phyloP scores from a whole-genome alignment of 2,329 filamentous ascomycete genomes.

The Verticillium tricorpus region DNA sequence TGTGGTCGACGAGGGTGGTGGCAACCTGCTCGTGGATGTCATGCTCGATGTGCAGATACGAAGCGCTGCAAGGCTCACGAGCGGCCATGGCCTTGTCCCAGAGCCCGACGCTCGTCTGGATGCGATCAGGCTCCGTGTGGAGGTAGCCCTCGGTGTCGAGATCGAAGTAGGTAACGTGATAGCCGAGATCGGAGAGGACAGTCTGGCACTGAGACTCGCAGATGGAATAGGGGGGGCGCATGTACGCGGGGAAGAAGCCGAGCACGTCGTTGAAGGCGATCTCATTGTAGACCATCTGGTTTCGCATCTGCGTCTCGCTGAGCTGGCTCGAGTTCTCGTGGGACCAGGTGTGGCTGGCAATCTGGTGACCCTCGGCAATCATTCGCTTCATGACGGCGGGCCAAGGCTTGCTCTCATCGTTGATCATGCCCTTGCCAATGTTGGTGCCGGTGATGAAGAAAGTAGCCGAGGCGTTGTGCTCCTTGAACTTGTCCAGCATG shows the following conservation, averaged over 20 bases:
- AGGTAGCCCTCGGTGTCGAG: slow-evolving; percentile 23
- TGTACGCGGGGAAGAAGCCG: slow-evolving; percentile 41
- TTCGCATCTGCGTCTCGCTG: slow-evolving; percentile 23
- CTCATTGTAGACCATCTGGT: slow-evolving; percentile 41
- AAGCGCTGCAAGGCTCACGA: slow-evolving; percentile 20
- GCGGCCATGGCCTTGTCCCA: slow-evolving; percentile 26
- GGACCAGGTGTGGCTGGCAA: slow-evolving; percentile 43
- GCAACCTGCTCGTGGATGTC: slow-evolving; percentile 40
- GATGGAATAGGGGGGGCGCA: slow-evolving; percentile 23
- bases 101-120: slow-evolving; percentile 24
- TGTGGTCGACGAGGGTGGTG: slow-evolving; percentile 33
- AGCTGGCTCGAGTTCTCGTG: slow-evolving; percentile 35
- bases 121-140: slow-evolving; percentile 11
- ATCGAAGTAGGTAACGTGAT: slow-evolving; percentile 12
- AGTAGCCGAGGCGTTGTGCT: slow-evolving; percentile 25
- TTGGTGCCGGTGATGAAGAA: slow-evolving; percentile 31
- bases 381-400: slow-evolving; percentile 32
- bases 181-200: slow-evolving; percentile 8
- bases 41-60: slow-evolving; percentile 26
- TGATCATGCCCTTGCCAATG: slow-evolving; percentile 23
- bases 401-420: slow-evolving; percentile 18
- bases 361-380: slow-evolving; percentile 39
- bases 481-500: slow-evolving; percentile 29
- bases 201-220: slow-evolving; percentile 14
- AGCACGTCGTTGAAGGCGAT: slow-evolving; percentile 37